Percentiles rank a stretch among this genome's conserved stretches.
Evolutionary conservation across 176 grass and related monocot genomes (phyloP).

Genomic region (Bolboschoenus planiculmis): DNA sequence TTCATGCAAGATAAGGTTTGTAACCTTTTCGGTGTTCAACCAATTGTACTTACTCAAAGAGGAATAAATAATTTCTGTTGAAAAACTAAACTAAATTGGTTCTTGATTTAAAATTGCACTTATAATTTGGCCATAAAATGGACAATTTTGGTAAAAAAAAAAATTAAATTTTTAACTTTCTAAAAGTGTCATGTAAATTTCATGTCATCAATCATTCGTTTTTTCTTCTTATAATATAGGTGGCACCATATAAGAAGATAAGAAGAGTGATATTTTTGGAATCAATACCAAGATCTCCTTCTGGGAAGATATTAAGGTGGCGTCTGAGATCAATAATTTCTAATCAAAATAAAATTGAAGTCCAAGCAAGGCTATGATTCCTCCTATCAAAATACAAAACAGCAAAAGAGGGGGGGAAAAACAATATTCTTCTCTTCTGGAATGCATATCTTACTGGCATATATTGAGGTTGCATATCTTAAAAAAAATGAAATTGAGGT

Average conservation of each 20-base stretch:
- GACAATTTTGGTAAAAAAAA: background rate
- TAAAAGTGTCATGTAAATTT: background rate
- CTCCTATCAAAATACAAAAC: background rate
- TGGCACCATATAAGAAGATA: conserved; percentile 53
- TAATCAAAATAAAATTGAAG: background rate
- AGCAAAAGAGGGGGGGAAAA: background rate
- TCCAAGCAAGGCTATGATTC: conserved; percentile 29
- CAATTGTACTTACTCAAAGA: background rate
- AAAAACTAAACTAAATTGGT: background rate
- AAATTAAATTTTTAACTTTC: background rate
- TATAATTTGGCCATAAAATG: background rate
- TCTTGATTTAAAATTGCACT: background rate
- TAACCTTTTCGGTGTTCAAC: background rate
- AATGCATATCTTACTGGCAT: background rate
- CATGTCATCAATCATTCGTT: background rate
- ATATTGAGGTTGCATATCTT: too few relatives aligned
- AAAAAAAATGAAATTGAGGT: too few relatives aligned
- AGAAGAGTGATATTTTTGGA: conserved; percentile 50
- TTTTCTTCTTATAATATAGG: conserved; percentile 15
- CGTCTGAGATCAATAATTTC: conserved; percentile 21
- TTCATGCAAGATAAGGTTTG: conserved; percentile 36
- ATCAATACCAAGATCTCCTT: conserved; percentile 38
- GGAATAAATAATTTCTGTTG: background rate
- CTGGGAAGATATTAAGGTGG: conserved; percentile 53
- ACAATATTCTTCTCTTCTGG: background rate